Evolutionary conservation across 176 grass and related monocot species (phyloP), one percentile per base, ranked within the genome.

Genomic region (Rhynchospora pubera): DNA sequence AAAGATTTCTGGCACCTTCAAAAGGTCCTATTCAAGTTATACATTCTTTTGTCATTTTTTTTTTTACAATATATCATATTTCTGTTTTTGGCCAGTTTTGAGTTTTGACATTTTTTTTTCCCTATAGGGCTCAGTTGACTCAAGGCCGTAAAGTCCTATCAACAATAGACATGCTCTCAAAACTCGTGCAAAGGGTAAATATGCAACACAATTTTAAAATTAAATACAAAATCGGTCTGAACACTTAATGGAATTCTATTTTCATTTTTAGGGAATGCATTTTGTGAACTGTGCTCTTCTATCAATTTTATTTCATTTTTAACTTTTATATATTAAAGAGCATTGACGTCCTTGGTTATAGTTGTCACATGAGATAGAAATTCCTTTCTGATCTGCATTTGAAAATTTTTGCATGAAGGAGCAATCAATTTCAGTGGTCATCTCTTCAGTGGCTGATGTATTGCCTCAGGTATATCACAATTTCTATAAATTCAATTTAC

Each of bases 1-100:
- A 77, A 97, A 97, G 83, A 85, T 97, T 71, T 97, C 88, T n/a
- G 94, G 94, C 86, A 97, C 94, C 65, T 97, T 97, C 81, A 97
- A 94, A 97, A 97, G 94, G 94, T 97, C 77, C 24, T 84, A 39
- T 19, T 46, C 56, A 45, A 87, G 79, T 51, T 80, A 66, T 34
- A 78, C 67, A 50, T 79, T 57, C 16, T 53, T 52, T 77, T 81
- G 81, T 79, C 61, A 5, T 62, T 15, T 77, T 62, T 62, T 6
- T 71, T 85, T 47, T 91, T 65, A 23, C 70, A 73, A 21, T 86
- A 81, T 81, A 77, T 79, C 61, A 5, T 82, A 46, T 62, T 23
- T 69, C 24, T 39, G 18, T 77, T 69, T 62, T 6, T 19, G 44
- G 30, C 75, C 73, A 42, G 10, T 55, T 85, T 83, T 73, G 75